These are phyloP conservation scores for Deinandra increscens DNA, from an alignment of 129 eudicot genomes.

Conservation along the genomic window DNA sequence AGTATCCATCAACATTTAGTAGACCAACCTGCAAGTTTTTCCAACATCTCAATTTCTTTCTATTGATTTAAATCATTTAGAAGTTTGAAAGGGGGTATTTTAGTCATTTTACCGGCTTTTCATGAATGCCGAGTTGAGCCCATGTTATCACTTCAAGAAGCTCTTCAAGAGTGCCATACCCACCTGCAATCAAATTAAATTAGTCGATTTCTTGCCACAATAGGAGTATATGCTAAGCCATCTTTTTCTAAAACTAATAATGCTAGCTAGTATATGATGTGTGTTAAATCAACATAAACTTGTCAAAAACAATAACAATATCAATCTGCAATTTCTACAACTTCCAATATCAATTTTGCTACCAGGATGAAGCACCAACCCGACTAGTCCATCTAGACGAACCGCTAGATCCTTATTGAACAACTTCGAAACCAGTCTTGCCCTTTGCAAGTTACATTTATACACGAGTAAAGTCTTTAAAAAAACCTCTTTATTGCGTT, in stretches of 20 bases:
- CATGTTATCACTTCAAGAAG: slow-evolving; percentile 91
- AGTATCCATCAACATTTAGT: slow-evolving; percentile 73
- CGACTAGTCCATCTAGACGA: neutral
- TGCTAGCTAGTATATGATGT: neutral
- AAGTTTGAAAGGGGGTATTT: slow-evolving; percentile 6
- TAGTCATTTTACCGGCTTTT: slow-evolving; percentile 62
- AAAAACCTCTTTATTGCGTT: no score
- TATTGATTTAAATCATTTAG: neutral
- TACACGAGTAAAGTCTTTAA: no score
- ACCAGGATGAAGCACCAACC: neutral
- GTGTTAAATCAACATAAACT: neutral
- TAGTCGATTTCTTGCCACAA: slow-evolving; percentile 2
- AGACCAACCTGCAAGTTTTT: slow-evolving; percentile 61
- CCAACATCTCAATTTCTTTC: neutral
- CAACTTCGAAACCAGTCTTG: neutral
- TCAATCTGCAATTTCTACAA: slow-evolving; percentile 1
- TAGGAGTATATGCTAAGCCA: neutral
- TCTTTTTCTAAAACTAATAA: neutral
- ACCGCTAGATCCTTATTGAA: neutral
- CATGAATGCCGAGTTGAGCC: slow-evolving; percentile 98
- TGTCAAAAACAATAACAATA: neutral
- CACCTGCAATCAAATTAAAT: slow-evolving; percentile 53
- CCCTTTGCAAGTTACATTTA: no score
- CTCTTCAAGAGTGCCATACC: slow-evolving; percentile 95
- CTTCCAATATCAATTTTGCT: slow-evolving; percentile 9